Evolutionary conservation across 352 stramenopile species (phyloP), one percentile per base, ranked within the genome.

Genomic region (Phytophthora tubulina): DNA sequence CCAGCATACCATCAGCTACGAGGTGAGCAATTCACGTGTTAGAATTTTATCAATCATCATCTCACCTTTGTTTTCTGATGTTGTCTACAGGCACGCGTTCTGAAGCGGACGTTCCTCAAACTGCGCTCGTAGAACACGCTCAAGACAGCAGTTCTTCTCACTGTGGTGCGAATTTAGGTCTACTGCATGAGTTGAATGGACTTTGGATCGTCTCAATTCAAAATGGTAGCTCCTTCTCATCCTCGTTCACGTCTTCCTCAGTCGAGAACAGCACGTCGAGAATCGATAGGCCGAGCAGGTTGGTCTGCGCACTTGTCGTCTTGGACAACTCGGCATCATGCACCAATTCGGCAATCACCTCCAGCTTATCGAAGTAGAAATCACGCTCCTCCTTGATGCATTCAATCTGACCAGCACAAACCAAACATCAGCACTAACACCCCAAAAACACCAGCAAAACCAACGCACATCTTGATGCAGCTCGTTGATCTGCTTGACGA

Each of bases 351-450:
- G 99, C 98, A 59, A 99, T 96, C 66, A 96, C 91, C 57, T 97
- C 84, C 21, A 99, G 82, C 81, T 99, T 99, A 35, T 95, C 86
- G 79, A 99, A 99, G 78, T 99, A 99, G 74, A 99, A 99, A 67
- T 99, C 97, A 11, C 97, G 82, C 75, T 99, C 96, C 35, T 84
- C 85, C 67, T 97, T 90, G 0, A 97, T 65, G 21, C 81, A 85
- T 63, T 92, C 80, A 0, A 97, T 70, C 75, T 96, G 53, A 15
- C n/a, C 42, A 67, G 4, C 33, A 21, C 17, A 30, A 67, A 6
- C 61, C 54, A 52, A 30, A 46, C 35, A 9, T 38, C 50, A 39
- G 31, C 8, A 70, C 54, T 35, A 48, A 31, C 32, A 51, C 46
- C 27, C 21, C 13, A 32, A 27, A 27, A 27, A 27, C 45, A 52